phyloP scores from a whole-genome alignment of 192 early-diverging fungal species.

The Bifiguratus adelaidae region DNA sequence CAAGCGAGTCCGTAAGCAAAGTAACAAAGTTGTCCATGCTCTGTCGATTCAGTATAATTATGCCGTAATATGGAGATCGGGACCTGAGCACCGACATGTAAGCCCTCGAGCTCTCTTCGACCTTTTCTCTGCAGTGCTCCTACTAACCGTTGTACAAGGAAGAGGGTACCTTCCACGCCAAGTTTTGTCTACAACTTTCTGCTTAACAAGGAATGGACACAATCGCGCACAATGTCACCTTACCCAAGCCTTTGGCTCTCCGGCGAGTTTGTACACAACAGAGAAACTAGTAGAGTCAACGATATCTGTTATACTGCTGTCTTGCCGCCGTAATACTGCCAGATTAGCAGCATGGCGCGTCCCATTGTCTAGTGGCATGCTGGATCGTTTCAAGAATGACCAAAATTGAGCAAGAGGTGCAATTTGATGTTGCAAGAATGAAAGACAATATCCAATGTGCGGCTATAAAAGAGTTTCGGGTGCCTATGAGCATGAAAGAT shows the following conservation, averaged over 20 bases:
- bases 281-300: slow-evolving; percentile 79
- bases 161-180: slow-evolving; percentile 86
- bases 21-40: slow-evolving; percentile 71
- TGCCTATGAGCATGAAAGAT: too few relatives aligned
- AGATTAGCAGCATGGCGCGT: slow-evolving; percentile 69
- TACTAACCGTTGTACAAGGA: slow-evolving; percentile 65
- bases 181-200: slow-evolving; percentile 60
- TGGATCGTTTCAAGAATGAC: too few relatives aligned
- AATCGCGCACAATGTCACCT: slow-evolving; percentile 5
- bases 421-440: too few relatives aligned
- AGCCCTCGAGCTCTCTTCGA: not conserved
- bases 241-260: slow-evolving; percentile 67
- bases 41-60: slow-evolving; percentile 85
- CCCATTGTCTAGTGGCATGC: too few relatives aligned
- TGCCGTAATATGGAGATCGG: slow-evolving; percentile 51
- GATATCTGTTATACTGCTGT: slow-evolving; percentile 64
- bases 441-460: too few relatives aligned
- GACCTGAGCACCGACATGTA: slow-evolving; percentile 13
- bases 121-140: not conserved
- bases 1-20: slow-evolving; percentile 55
- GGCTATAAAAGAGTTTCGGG: too few relatives aligned
- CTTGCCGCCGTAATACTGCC: slow-evolving; percentile 73
- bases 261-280: slow-evolving; percentile 84
- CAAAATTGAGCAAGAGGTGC: too few relatives aligned
- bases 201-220: not conserved